Base-by-base conservation (phyloP, 129 eudicot species). In the Flaveria robusta region DNA sequence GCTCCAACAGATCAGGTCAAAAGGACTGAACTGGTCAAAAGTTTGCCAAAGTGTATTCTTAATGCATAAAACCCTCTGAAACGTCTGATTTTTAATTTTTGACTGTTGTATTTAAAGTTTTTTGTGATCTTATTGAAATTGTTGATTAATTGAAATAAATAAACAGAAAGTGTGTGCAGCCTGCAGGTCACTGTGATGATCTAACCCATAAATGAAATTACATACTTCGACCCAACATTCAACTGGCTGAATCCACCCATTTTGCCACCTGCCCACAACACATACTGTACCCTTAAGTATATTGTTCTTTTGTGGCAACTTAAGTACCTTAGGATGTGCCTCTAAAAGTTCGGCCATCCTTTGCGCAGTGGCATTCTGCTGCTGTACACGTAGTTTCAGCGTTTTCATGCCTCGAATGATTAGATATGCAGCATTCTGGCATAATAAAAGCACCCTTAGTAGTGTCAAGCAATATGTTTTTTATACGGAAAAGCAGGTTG, bases 311-410 rank as follows among this genome's bases (percentile, higher is more conserved):
- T 66, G 60, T 65, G 18, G 58, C 68, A 70, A 24, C 72, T 20
- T 37, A 72, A 24, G 52, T 86, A 91, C 98, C 98, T 90, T 93
- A 75, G 97, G 97, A 87, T 93, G 98, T 75, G 92, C 97, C 97
- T 93, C 97, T 90, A 93, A 90, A 90, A 88, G 52, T 81, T 88
- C 87, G 91, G 98, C 98, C 96, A 92, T 92, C 96, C 93, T 83
- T 71, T 79, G 81, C 65, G 88, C 96, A 52, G 98, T 92, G 64
- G 88, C 80, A 83, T 92, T 92, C 79, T 92, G 98, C 74, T 90
- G 96, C 88, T 90, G 93, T 81, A 92, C 85, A 87, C 98, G 98
- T 80, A 90, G 91, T 64, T 92, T 86, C 85, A 93, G 88, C 45
- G 97, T 92, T 85, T 92, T 92, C 93, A 92, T 89, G 82, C 97